Conservation (phyloP, 805 yeast genomes). For the Ogataea ramenticola region DNA sequence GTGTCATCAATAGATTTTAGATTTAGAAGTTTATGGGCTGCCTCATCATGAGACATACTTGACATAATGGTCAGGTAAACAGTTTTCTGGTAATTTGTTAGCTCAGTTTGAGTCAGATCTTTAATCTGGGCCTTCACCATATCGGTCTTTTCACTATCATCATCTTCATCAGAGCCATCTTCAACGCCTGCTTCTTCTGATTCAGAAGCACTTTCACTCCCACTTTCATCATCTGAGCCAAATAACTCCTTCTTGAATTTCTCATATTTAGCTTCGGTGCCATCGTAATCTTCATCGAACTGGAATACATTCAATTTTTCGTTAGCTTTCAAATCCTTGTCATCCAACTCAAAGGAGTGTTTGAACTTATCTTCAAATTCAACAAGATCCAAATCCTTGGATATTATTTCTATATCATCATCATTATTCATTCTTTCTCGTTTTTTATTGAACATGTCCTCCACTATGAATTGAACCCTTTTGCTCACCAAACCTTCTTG, state of each 20-base stretch:
- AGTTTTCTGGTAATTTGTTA: conserved; percentile 60
- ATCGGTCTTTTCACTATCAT: conserved; percentile 11
- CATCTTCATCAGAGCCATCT: not conserved
- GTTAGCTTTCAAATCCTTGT: conserved; percentile 33
- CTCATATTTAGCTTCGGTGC: conserved; percentile 42
- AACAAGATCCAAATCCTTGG: conserved; percentile 48
- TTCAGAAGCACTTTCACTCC: conserved; percentile 16
- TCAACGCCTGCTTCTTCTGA: conserved; percentile 16
- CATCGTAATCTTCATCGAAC: conserved; percentile 43
- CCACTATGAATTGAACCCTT: conserved; percentile 39
- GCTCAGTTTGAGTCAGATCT: conserved; percentile 64
- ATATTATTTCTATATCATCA: conserved; percentile 1
- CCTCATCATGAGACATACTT: conserved; percentile 86
- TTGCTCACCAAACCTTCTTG: conserved; percentile 44
- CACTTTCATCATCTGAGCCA: conserved; percentile 20
- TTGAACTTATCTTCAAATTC: conserved; percentile 55
- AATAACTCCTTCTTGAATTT: conserved; percentile 36
- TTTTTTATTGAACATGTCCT: conserved; percentile 44
- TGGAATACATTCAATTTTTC: conserved; percentile 41
- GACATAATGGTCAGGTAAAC: conserved; percentile 84
- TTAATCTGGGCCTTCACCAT: conserved; percentile 29
- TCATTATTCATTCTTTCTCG: conserved; percentile 29
- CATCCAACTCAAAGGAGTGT: conserved; percentile 51
- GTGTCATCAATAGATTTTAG: conserved; percentile 32
- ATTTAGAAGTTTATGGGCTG: conserved; percentile 74